Base-by-base conservation (phyloP, 2,329 filamentous ascomycete genomes). In the Fusarium xyrophilum region DNA sequence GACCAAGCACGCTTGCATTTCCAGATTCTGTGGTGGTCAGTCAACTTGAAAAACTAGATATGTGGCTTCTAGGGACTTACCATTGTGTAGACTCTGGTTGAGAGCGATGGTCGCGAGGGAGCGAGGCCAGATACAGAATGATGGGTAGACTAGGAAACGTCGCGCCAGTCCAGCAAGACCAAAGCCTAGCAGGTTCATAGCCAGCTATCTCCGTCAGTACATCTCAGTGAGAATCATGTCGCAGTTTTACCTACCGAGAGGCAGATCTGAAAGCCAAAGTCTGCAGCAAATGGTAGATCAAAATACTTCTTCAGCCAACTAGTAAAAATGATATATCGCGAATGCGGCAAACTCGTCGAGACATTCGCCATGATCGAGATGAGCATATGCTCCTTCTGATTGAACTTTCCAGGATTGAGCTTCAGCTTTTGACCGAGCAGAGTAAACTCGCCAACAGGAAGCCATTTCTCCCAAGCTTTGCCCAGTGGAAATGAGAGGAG, bases 321-420 rank as follows among this genome's bases (percentile, higher is more conserved):
- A 0, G 68, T 73, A 1, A 73, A 73, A 7, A 73, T 51, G 23
- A 72, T 60, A 7, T 66, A 72, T 25, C 69, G 38, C 2, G 70
- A 73, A 15, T 73, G 71, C 5, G 70, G 70, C n/a, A 73, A 44
- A 3, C 47, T 66, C 3, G 71, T 50, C 2, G 70, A 67, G 0
- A 73, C 70, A 33, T 71, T 73, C 1, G 71, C 69, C 80, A 86
- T 86, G 66, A 87, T 84, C 6, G 84, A 84, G 36, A 87, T 84
- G n/a, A 88, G 75, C 79, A 86, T 85, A 69, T 88, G 86, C 73
- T 88, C 86, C 71, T 88, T 88, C 69, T 82, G 83, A 51, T 82
- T 85, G 74, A 88, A 88, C 1, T 80, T 81, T 0, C 85, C 84
- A 0, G 85, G 84, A 65, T 87, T 87, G 17, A 86, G 76, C 12